Evolutionary conservation across 257 asterid species (phyloP).

Genomic region (Solanum peruvianum): DNA sequence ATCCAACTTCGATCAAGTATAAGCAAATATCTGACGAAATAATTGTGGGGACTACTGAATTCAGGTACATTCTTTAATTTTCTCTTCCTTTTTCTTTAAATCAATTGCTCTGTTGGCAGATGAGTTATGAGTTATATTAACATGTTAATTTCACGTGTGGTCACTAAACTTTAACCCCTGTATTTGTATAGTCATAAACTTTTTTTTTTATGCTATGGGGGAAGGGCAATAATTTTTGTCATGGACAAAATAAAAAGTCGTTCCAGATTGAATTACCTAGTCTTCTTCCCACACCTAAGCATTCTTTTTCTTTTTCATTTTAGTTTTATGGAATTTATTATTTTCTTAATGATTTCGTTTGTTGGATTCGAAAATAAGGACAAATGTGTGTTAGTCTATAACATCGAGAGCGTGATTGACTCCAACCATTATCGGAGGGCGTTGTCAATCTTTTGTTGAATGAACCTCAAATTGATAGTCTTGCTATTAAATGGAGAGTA

Average conservation of each 20-base stretch:
- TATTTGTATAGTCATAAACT: neutral
- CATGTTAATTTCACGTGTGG: neutral
- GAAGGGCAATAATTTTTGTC: neutral
- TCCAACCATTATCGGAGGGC: neutral
- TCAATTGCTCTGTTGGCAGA: neutral
- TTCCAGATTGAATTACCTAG: neutral
- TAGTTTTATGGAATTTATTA: neutral
- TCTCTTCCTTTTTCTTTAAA: neutral
- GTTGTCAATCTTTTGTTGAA: neutral
- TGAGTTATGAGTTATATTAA: neutral
- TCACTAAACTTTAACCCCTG: neutral
- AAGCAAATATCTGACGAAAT: slow-evolving; percentile 41
- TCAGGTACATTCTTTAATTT: slow-evolving; percentile 32
- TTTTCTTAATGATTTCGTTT: neutral
- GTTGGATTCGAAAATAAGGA: neutral
- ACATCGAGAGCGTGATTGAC: neutral
- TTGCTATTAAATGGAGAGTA: neutral
- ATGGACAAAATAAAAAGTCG: neutral
- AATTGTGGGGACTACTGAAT: slow-evolving; percentile 37
- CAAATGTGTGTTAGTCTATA: neutral
- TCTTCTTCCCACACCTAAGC: neutral
- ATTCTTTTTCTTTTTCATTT: neutral
- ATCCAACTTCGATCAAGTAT: slow-evolving; percentile 56
- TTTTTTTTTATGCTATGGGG: neutral
- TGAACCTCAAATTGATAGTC: neutral